Conservation (phyloP, 495 filamentous ascomycete genomes). For the Penicillium coffeae region DNA sequence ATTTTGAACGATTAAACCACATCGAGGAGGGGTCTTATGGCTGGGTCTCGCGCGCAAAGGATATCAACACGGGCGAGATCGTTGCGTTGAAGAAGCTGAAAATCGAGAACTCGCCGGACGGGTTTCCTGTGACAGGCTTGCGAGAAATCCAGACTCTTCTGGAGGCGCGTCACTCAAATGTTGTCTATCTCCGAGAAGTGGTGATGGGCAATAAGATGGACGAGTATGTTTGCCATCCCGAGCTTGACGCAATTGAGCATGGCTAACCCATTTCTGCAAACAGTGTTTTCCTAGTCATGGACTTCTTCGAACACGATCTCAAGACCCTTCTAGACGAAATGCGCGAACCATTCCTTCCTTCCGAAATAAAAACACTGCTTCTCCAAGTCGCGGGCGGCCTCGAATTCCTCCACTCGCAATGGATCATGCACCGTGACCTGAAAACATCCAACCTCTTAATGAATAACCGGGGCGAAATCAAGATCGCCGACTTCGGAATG, state of each 20-base stretch:
- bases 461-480: constrained; percentile 92
- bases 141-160: constrained; percentile 79
- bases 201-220: constrained; percentile 78
- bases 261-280: constrained; percentile 15
- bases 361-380: constrained; percentile 88
- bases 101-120: constrained; percentile 77
- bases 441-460: constrained; percentile 96
- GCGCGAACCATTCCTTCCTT: constrained; percentile 88
- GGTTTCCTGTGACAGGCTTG: constrained; percentile 88
- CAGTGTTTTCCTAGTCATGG: constrained; percentile 93
- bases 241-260: not conserved
- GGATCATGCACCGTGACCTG: constrained; percentile 94
- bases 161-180: constrained; percentile 64
- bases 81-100: constrained; percentile 95
- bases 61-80: constrained; percentile 74
- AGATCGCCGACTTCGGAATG: constrained; percentile 98
- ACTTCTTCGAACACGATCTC: constrained; percentile 97
- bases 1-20: constrained; percentile 89
- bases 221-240: constrained; percentile 59
- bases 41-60: constrained; percentile 82
- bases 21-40: constrained; percentile 98
- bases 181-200: constrained; percentile 78
- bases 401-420: constrained; percentile 80
- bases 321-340: constrained; percentile 92
- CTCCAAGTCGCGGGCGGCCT: constrained; percentile 78